These are phyloP conservation scores for Aspergillus fructus DNA, from an alignment of 2,329 filamentous ascomycete genomes.

Conservation along the genomic window DNA sequence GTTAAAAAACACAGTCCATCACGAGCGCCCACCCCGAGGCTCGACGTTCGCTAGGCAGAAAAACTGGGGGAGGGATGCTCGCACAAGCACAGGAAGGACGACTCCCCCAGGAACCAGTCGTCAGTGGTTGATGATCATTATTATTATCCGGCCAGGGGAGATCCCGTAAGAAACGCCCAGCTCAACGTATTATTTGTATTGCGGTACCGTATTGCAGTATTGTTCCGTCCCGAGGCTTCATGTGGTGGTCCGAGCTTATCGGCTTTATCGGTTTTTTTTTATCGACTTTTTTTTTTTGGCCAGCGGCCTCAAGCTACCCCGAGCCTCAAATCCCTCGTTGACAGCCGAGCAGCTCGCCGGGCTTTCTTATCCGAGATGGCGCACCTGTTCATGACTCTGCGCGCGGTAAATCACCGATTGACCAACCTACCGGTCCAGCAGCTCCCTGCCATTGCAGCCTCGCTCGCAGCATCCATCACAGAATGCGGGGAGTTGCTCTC, in stretches of 20 bases:
- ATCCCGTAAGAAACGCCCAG: not conserved
- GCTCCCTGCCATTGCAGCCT: slow-evolving; percentile 70
- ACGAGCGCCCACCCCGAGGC: slow-evolving; percentile 21
- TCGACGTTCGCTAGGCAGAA: slow-evolving; percentile 8
- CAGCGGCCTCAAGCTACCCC: not conserved
- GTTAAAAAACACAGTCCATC: slow-evolving; percentile 15
- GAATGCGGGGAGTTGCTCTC: slow-evolving; percentile 63
- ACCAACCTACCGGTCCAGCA: slow-evolving; percentile 70
- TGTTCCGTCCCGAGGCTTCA: slow-evolving; percentile 30
- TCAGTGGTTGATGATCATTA: slow-evolving; percentile 17
- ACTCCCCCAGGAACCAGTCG: slow-evolving; percentile 6
- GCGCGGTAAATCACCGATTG: slow-evolving; percentile 53
- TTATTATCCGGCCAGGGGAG: slow-evolving; percentile 23
- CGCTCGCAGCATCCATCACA: slow-evolving; percentile 59
- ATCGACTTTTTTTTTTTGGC: not conserved
- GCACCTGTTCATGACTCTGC: slow-evolving; percentile 38
- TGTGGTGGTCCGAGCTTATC: slow-evolving; percentile 33
- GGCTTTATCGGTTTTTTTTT: slow-evolving; percentile 1
- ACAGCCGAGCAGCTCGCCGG: not conserved
- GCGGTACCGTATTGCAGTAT: slow-evolving; percentile 21
- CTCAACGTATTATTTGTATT: slow-evolving; percentile 2
- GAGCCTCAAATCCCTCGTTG: not conserved
- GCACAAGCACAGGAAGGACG: not conserved
- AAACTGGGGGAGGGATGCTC: slow-evolving; percentile 10
- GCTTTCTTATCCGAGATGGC: slow-evolving; percentile 23